Conservation (phyloP, 257 asterid species). For the Rehmannia glutinosa region DNA sequence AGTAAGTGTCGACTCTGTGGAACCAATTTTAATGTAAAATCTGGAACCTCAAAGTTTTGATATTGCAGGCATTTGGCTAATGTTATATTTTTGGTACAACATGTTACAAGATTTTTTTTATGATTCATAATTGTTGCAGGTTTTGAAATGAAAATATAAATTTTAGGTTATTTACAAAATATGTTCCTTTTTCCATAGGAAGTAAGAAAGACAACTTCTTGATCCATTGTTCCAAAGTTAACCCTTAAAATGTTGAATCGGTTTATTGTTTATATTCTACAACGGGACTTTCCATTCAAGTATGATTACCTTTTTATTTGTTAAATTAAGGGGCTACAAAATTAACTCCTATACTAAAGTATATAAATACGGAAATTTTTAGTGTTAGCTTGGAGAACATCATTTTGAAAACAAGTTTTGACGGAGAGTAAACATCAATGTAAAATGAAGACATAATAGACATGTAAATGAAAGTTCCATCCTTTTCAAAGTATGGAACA, state of each 20-base stretch:
- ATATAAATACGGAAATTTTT: no score
- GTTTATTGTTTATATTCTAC: not conserved
- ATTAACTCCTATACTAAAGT: not conserved
- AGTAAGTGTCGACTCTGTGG: no score
- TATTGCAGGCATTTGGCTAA: not conserved
- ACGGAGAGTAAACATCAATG: no score
- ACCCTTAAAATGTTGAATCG: not conserved
- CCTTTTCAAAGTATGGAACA: not conserved
- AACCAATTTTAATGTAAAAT: not conserved
- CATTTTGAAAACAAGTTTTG: not conserved
- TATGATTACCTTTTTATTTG: no score
- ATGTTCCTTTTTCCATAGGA: not conserved
- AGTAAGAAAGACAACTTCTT: not conserved
- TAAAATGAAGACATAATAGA: not conserved
- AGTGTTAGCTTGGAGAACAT: not conserved
- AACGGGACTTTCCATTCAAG: not conserved
- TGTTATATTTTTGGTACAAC: no score
- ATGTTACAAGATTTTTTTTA: not conserved
- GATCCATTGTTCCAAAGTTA: not conserved
- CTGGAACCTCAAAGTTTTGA: not conserved
- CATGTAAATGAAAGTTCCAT: no score
- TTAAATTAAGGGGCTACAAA: not conserved
- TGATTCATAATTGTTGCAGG: not conserved
- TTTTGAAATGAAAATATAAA: not conserved
- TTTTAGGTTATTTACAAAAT: not conserved